Evolutionary conservation across 2,329 filamentous ascomycete species (phyloP), one percentile per base, ranked within the genome.

Genomic region (Stylonectria norvegica): DNA sequence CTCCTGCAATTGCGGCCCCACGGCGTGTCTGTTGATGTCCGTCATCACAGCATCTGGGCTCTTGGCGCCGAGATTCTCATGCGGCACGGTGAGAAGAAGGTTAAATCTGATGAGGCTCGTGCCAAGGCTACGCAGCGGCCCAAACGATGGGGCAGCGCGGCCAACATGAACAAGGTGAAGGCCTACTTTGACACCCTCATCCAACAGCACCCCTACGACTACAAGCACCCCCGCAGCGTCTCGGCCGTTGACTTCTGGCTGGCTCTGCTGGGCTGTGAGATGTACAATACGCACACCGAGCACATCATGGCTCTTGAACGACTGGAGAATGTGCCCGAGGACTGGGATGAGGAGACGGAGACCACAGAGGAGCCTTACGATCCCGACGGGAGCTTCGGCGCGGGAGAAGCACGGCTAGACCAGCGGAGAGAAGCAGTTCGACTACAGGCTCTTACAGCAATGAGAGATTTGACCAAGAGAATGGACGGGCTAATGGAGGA

Each of bases 1-100:
- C 72, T 95, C 20, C 61, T 89, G 33, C 77, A 84, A 34, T 74
- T 79, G 33, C 56, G 59, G 8, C 59, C 61, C 2, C 35, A 46
- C 11, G 55, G 58, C 19, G 39, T 64, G 34, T 66, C 68, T 5
- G 70, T 90, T 15, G 88, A 95, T 59, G 62, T 91, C 34, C 78
- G 89, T 27, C 71, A 70, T 15, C 75, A 83, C 55, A 76, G 79
- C 23, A 75, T 85, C 49, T 96, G 90, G 91, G 83, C 83, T 11
- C 75, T 95, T 31, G 89, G 88, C 1, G 88, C 87, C 2, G 90
- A 95, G 65, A 78, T 96, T 15, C 66, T 95, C 40, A 80, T 95
- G 66, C 78, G 85, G 12, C 67, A 73, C 19, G 73, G 71, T 5
- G 68, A 73, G 44, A 57, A 66, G 56, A 50, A 52, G 5, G 27